Evolutionary conservation across 371 early-diverging fungal genomes (phyloP).

Genomic region (Basidiobolus meristosporus): DNA sequence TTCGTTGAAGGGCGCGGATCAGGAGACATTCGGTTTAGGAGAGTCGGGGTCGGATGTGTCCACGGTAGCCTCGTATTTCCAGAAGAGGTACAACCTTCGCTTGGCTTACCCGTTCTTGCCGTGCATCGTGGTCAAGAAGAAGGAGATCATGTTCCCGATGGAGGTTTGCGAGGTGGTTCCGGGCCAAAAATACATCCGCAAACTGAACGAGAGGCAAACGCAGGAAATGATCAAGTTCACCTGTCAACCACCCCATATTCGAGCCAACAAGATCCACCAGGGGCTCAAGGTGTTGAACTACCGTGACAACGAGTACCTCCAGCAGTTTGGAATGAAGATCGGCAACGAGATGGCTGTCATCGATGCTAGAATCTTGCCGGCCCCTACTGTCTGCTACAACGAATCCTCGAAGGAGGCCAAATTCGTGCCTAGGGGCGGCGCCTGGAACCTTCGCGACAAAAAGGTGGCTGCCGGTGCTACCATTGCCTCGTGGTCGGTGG

Average conservation of each 20-base stretch:
- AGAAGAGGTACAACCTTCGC: constrained; percentile 30
- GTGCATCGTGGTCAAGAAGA: constrained; percentile 46
- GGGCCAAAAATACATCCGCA: constrained; percentile 58
- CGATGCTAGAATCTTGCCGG: constrained; percentile 48
- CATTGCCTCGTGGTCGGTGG: constrained; percentile 70
- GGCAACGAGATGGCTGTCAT: constrained; percentile 28
- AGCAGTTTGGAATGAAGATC: constrained; percentile 46
- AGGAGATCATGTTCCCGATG: constrained; percentile 56
- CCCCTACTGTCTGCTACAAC: constrained; percentile 61
- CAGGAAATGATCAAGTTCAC: constrained; percentile 85
- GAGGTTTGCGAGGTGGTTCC: constrained; percentile 67
- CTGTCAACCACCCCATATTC: constrained; percentile 50
- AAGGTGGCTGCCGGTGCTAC: constrained; percentile 54
- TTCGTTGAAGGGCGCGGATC: constrained; percentile 33
- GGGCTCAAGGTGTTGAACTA: constrained; percentile 22
- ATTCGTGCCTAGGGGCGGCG: constrained; percentile 56
- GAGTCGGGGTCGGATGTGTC: constrained; percentile 16
- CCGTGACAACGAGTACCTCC: constrained; percentile 23
- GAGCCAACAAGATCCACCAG: constrained; percentile 31
- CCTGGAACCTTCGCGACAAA: constrained; percentile 85
- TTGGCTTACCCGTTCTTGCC: constrained; percentile 64
- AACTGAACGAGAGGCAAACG: constrained; percentile 66
- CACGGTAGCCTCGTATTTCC: constrained; percentile 59
- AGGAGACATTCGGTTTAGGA: constrained; percentile 37
- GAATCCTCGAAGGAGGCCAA: constrained; percentile 25